Conservation (phyloP, 257 asterid genomes). For the Cordia subcordata region DNA sequence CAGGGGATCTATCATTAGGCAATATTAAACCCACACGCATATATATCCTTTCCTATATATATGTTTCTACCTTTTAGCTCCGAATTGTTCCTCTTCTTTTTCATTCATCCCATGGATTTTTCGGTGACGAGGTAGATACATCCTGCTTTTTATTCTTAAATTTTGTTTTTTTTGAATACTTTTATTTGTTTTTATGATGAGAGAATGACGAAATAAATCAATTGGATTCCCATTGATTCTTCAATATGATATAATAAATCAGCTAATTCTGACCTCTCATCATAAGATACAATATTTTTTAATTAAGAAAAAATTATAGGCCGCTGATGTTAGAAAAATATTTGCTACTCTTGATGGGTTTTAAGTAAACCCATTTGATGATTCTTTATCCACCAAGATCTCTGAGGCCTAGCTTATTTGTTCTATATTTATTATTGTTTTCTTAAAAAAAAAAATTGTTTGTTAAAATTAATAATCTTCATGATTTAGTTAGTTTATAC, state of each 20-base stretch:
- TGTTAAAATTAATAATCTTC: not conserved
- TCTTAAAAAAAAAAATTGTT: too few relatives aligned
- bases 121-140: constrained; percentile 51
- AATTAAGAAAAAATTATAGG: constrained; percentile 2
- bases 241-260: constrained; percentile 36
- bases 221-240: constrained; percentile 71
- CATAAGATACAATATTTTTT: not conserved
- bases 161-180: not conserved
- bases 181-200: not conserved
- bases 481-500: not conserved
- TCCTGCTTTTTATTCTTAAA: not conserved
- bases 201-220: constrained; percentile 58
- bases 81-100: constrained; percentile 6
- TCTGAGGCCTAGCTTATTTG: constrained; percentile 39
- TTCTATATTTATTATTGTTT: not conserved
- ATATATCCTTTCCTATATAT: constrained; percentile 21
- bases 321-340: constrained; percentile 47
- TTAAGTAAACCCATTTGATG: constrained; percentile 29
- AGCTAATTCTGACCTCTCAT: constrained; percentile 62
- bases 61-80: constrained; percentile 29
- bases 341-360: constrained; percentile 80
- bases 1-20: constrained; percentile 56
- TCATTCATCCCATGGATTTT: constrained; percentile 9
- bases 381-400: constrained; percentile 65
- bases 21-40: constrained; percentile 15